phyloP scores from a whole-genome alignment of 2,329 filamentous ascomycete species.

The Colletotrichum euphorbiae region DNA sequence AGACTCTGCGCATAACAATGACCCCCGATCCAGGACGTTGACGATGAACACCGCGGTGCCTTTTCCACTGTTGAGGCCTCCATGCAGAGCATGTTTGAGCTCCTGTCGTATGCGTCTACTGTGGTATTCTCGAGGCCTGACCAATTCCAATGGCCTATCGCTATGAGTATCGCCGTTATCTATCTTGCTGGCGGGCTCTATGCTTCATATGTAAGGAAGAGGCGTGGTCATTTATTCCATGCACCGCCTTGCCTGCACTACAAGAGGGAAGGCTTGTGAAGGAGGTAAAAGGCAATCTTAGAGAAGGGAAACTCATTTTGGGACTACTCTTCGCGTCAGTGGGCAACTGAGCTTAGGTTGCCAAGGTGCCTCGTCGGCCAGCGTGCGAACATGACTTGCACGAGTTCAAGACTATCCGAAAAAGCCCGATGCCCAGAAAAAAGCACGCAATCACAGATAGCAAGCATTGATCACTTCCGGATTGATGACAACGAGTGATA shows the following conservation, averaged over 20 bases:
- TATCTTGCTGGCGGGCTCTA: slow-evolving; percentile 45
- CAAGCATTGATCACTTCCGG: no score
- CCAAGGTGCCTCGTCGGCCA: slow-evolving; percentile 8
- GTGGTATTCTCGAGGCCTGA: slow-evolving; percentile 18
- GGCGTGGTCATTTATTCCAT: slow-evolving; percentile 51
- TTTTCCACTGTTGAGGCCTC: slow-evolving; percentile 25
- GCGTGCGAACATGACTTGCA: slow-evolving; percentile 6
- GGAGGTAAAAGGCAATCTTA: not conserved
- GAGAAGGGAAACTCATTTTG: no score
- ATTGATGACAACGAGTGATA: no score
- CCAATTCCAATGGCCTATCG: slow-evolving; percentile 21
- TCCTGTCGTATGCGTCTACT: slow-evolving; percentile 18
- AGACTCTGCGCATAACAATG: not conserved
- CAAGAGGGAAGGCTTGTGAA: slow-evolving; percentile 10
- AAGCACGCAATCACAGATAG: no score
- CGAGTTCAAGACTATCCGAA: not conserved
- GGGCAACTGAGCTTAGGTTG: not conserved
- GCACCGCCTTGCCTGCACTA: slow-evolving; percentile 29
- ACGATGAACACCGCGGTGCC: slow-evolving; percentile 7
- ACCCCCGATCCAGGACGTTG: slow-evolving; percentile 6
- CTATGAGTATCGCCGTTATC: slow-evolving; percentile 5
- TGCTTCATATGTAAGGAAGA: slow-evolving; percentile 46
- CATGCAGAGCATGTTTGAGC: slow-evolving; percentile 15
- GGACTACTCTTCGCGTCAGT: not conserved
- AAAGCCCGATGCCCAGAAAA: no score